These are phyloP conservation scores for Cytospora leucostoma DNA, from an alignment of 2,329 filamentous ascomycete species.

Conservation along the genomic window DNA sequence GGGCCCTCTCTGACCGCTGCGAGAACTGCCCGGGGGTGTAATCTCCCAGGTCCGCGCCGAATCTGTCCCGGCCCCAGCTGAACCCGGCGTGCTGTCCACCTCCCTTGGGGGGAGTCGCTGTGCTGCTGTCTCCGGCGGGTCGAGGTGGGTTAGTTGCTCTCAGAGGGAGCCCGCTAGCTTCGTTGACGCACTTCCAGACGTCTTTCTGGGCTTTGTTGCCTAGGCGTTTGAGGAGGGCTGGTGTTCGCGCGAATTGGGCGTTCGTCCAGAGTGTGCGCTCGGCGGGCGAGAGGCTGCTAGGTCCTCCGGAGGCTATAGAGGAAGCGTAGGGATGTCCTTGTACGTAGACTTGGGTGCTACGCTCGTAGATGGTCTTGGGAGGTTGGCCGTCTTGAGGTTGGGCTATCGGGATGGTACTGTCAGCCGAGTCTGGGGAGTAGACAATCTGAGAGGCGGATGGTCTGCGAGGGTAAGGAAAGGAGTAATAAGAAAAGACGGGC, in stretches of 20 bases:
- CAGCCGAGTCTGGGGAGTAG: not conserved
- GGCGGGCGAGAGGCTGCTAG: constrained; percentile 47
- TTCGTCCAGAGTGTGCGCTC: constrained; percentile 54
- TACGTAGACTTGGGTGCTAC: constrained; percentile 50
- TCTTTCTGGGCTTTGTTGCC: constrained; percentile 55
- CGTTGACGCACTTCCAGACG: constrained; percentile 58
- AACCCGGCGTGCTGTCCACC: constrained; percentile 1
- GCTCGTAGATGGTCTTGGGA: constrained; percentile 51
- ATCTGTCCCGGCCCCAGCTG: constrained; percentile 53
- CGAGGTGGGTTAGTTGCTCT: constrained; percentile 40
- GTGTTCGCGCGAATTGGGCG: constrained; percentile 47
- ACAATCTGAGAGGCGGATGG: not conserved
- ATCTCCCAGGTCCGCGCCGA: constrained; percentile 51
- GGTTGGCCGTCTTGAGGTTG: constrained; percentile 38
- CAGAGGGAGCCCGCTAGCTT: constrained; percentile 50
- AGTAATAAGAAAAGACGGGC: not conserved
- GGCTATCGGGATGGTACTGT: constrained; percentile 25
- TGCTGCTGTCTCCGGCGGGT: constrained; percentile 27
- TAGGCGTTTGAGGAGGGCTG: constrained; percentile 36
- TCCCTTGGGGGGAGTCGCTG: not conserved
- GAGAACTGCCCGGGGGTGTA: constrained; percentile 51
- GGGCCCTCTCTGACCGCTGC: constrained; percentile 44
- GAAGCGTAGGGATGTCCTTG: constrained; percentile 52
- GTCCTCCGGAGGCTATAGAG: constrained; percentile 46
- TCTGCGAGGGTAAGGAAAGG: not conserved